Conservation (phyloP, 2,329 filamentous ascomycete species). For the Aspergillus brasiliensis region DNA sequence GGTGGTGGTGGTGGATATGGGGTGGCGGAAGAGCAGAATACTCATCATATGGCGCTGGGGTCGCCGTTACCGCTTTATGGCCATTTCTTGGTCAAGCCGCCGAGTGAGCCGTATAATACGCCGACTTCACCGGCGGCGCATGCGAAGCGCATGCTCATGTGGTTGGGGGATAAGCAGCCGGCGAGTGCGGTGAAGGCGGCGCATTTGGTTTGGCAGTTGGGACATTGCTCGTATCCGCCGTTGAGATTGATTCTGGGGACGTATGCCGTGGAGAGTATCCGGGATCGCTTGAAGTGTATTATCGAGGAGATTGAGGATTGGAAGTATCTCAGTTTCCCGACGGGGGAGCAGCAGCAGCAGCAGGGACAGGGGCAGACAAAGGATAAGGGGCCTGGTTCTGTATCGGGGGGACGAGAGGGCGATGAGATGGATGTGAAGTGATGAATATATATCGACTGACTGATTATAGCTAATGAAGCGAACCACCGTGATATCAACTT, state of each 20-base stretch:
- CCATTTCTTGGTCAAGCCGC: slow-evolving; percentile 86
- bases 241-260: slow-evolving; percentile 82
- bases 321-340: slow-evolving; percentile 77
- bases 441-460: too few species aligned
- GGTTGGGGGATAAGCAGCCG: slow-evolving; percentile 89
- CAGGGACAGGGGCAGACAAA: neutral
- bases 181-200: slow-evolving; percentile 91
- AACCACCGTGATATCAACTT: too few species aligned
- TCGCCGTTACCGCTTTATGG: slow-evolving; percentile 76
- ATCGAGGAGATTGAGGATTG: slow-evolving; percentile 95
- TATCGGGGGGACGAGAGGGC: neutral
- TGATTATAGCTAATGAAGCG: too few species aligned
- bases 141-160: slow-evolving; percentile 87
- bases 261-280: slow-evolving; percentile 93
- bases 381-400: neutral
- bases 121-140: slow-evolving; percentile 82
- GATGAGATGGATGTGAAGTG: neutral
- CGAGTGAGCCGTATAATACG: slow-evolving; percentile 77
- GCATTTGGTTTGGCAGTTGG: slow-evolving; percentile 91
- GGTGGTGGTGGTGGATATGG: neutral
- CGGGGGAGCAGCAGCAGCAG: slow-evolving; percentile 32
- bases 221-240: slow-evolving; percentile 92
- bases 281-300: slow-evolving; percentile 83
- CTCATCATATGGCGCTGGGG: slow-evolving; percentile 37
- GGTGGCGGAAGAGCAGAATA: neutral